Evolutionary conservation across 768 basidiomycete species (phyloP).

Genomic region (Tricholoma saponaceum): DNA sequence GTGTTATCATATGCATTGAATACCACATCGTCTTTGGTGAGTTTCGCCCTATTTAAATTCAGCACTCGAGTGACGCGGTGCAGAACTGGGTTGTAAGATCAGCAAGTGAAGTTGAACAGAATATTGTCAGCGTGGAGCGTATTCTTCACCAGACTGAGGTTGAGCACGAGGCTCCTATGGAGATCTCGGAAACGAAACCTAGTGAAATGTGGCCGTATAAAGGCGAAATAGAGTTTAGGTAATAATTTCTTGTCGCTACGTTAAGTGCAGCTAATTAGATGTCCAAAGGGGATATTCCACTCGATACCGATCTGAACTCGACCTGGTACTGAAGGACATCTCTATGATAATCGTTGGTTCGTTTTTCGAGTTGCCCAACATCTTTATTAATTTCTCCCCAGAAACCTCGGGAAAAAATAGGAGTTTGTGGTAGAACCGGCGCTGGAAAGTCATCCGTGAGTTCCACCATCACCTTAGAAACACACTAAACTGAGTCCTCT

Average conservation of each 20-base stretch:
- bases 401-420: conserved; percentile 81
- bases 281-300: conserved; percentile 60
- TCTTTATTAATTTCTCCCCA: conserved; percentile 21
- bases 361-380: neutral
- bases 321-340: conserved; percentile 75
- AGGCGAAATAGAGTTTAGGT: conserved; percentile 75
- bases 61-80: conserved; percentile 1
- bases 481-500: neutral
- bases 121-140: conserved; percentile 86
- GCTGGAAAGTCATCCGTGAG: conserved; percentile 73
- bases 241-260: conserved; percentile 20
- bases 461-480: neutral
- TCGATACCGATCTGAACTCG: conserved; percentile 76
- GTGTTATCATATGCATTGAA: conserved; percentile 83
- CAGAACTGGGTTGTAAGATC: conserved; percentile 65
- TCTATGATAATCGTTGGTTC: conserved; percentile 61
- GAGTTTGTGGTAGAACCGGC: conserved; percentile 85
- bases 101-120: conserved; percentile 86
- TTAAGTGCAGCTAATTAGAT: conserved; percentile 1
- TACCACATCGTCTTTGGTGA: conserved; percentile 76
- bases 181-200: conserved; percentile 57
- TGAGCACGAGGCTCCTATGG: conserved; percentile 67
- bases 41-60: conserved; percentile 15
- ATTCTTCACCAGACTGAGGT: conserved; percentile 80
- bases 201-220: conserved; percentile 62